Evolutionary conservation across 164 flowering plant species (phyloP), one percentile per base, ranked within the genome.

Genomic region (Berberis thunbergii): DNA sequence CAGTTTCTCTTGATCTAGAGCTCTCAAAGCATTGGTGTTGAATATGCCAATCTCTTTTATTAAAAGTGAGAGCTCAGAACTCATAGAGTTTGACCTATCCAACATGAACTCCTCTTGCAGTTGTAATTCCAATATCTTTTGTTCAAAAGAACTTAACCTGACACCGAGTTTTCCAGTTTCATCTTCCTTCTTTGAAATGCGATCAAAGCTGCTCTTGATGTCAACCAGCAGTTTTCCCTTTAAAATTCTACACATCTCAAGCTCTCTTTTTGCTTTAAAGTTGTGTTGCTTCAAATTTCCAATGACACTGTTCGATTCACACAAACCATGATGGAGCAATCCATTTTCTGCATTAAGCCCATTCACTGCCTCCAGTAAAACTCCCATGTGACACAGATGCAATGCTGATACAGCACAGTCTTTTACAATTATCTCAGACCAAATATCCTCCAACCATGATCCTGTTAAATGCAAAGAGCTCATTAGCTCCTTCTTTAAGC

Each of bases 301-400:
- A 12, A 89, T 74, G 11, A 73, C 45, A 13, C 91, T 72, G 67
- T 83, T 80, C 41, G 96, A 86, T 72, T 86, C 87, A 72, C 78
- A 68, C 52, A 89, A 70, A 7, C 91, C 96, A 76, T 81, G 87
- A 53, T 84, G 83, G 69, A 94, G 93, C 66, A 87, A 78, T 50
- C 96, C 81, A 70, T 91, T 94, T 72, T 94, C 97, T 60, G 85
- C 90, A 78, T 94, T 87, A 66, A 87, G 61, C 43, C 96, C 87
- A 45, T 79, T 84, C 13, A 80, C 88, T 12, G 89, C 77, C 78
- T 94, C 97, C 81, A 87, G 71, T 61, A 94, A 63, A 68, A 87
- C 76, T 40, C 96, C 97, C 78, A 84, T 83, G 74, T 94, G 96
- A 71, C 99, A 94, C 7, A 87, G 84, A 75, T 89, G 96, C 56